Evolutionary conservation across 1,284 basidiomycete species (phyloP).

Genomic region (Pholiota adiposa): DNA sequence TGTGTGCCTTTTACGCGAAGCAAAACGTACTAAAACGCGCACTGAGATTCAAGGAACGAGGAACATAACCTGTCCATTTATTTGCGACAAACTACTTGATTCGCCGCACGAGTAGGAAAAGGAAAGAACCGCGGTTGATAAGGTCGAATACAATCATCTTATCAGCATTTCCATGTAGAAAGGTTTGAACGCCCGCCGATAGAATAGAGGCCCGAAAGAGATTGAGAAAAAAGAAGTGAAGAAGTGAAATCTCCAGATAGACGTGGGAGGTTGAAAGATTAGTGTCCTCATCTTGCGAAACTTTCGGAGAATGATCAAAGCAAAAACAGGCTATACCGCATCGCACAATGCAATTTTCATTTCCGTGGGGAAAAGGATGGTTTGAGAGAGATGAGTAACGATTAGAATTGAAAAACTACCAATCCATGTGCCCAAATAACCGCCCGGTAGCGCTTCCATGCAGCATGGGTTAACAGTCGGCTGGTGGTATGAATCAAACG

Average conservation of each 20-base stretch:
- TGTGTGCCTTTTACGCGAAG: too few relatives aligned
- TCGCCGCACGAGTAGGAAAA: too few relatives aligned
- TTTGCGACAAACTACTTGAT: too few relatives aligned
- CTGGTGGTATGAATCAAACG: not conserved
- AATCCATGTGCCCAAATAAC: not conserved
- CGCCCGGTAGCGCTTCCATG: not conserved
- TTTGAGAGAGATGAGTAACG: not conserved
- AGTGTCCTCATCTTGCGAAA: not conserved
- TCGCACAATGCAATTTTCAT: not conserved
- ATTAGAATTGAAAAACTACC: not conserved
- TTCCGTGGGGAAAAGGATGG: not conserved
- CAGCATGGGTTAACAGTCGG: not conserved
- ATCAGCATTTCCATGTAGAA: too few relatives aligned
- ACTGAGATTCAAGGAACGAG: too few relatives aligned
- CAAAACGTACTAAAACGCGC: too few relatives aligned
- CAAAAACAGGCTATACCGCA: too few relatives aligned
- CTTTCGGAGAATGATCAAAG: constrained; percentile 1
- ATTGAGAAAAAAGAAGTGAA: not conserved
- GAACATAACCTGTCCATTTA: too few relatives aligned
- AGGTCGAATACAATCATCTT: too few relatives aligned
- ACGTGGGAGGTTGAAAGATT: not conserved
- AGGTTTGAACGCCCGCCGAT: too few relatives aligned
- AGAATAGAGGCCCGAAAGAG: too few relatives aligned
- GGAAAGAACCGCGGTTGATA: too few relatives aligned
- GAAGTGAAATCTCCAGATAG: not conserved